Evolutionary conservation across 768 basidiomycete species (phyloP), one percentile per base, ranked within the genome.

Genomic region (Xanthoconium purpureum): DNA sequence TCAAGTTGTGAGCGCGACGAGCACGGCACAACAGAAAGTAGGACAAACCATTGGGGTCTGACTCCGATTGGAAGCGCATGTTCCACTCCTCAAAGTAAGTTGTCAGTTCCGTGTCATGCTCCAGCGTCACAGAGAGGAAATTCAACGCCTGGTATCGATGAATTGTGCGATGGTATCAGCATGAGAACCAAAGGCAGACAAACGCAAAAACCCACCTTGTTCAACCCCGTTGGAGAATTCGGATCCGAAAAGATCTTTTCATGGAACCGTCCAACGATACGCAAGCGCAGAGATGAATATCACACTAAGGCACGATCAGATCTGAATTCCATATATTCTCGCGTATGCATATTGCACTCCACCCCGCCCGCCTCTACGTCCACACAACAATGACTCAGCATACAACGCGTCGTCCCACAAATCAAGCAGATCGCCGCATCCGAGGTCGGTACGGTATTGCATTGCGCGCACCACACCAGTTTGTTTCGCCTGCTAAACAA

Each of bases 271-370:
- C 85, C 81, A 8, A 91, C 82, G 45, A 91, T 84, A 37, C 84
- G 82, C 44, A 91, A 24, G 80, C 86, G 63, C 87, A 91, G 28
- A 91, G 73, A 57, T 91, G 88, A 44, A 91, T 73, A 63, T 91
- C 89, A 63, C 84, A 87, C 87, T 89, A 52, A 15, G 18, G 14
- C 18, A 24, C 3, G 11, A 52, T 58, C 38, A 55, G 44, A 50
- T 15, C 15, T 28, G 15, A 29, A 6, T 13, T n/a, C 14, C 8
- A 54, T 45, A 67, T 67, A 97, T 95, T 91, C 89, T 80, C 94
- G 80, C 49, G 88, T 91, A 68, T 98, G 97, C 79, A 90, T 83
- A 69, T 98, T 99, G 70, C 95, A 98, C 67, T 99, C 96, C 30
- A 96, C 97, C 28, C 76, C 74, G 28, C 61, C 75, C 15, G 79